Percentiles rank a stretch among this genome's conserved stretches.
Evolutionary conservation across 768 basidiomycete species (phyloP).

Genomic region (Heimioporus sp.): DNA sequence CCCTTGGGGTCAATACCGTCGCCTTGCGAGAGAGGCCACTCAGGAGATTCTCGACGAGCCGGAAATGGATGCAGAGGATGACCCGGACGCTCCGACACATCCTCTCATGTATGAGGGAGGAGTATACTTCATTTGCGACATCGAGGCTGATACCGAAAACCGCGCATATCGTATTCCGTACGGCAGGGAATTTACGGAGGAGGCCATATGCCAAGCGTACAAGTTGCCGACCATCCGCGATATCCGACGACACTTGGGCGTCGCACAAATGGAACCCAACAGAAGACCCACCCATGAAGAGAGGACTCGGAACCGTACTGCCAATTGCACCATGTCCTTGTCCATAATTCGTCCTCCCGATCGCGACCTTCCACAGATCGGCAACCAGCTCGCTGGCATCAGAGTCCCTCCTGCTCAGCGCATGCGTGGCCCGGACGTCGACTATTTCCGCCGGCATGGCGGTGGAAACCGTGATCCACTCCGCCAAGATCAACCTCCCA

Average conservation of each 20-base stretch:
- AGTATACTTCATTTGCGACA: neutral
- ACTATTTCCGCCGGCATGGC: neutral
- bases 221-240: too few relatives aligned
- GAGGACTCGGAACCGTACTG: neutral
- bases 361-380: neutral
- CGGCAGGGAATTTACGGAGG: neutral
- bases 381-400: neutral
- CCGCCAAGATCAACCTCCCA: neutral
- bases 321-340: neutral
- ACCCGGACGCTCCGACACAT: neutral
- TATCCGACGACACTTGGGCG: too few relatives aligned
- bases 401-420: neutral
- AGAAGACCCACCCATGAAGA: neutral
- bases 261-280: too few relatives aligned
- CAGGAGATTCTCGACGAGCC: neutral
- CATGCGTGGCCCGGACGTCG: slow-evolving; percentile 1
- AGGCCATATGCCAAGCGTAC: too few relatives aligned
- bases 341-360: neutral
- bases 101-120: slow-evolving; percentile 11
- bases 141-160: neutral
- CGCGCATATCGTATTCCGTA: neutral
- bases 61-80: neutral
- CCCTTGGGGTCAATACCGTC: neutral
- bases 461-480: neutral
- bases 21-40: neutral